Base-by-base conservation (phyloP, 257 asterid genomes). In the Nicotiana undulata region DNA sequence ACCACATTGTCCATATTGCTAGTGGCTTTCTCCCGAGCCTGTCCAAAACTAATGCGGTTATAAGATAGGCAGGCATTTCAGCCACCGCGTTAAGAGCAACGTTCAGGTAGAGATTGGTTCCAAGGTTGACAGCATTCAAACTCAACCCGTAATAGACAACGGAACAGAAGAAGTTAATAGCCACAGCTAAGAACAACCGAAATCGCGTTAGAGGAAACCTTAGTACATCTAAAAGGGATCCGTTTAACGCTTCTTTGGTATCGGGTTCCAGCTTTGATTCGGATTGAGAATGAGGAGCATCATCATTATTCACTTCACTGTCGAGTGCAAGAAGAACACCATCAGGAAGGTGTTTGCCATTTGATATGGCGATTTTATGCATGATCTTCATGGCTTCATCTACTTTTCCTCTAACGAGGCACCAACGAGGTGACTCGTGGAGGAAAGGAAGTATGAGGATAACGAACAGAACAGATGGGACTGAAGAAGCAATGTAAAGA, bases 341-440 rank as follows among this genome's bases (percentile, higher is more conserved):
- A 1, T 55, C 84, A 0, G 98, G 97, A 9, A 94, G 82, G 17
- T 6, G n/a, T 0, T 77, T 90, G 0, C 92, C 92, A 15, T 92
- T 94, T 22, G 79, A 16, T 61, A 63, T 70, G 5, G 97, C 98
- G 18, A 94, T 92, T 4, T 52, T 76, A 1, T 79, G 88, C 98
- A 94, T 92, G 3, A 76, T 89, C 37, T 52, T 53, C 92, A 89
- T 90, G 65, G 98, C 95, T 0, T 56, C 44, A 0, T 60, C 82
- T 9, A 29, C 40, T 32, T 90, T 83, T 6, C 97, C 97, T 29
- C 94, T 55, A 10, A 94, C 86, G n/a, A 94, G 91, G 90, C 76
- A 92, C 98, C 97, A 94, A 0, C 97, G 86, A 8, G 98, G 98
- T 64, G 97, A 94, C 82, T 94, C 98, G 15, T 96, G 87, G 40